Percentiles rank a stretch among this genome's conserved stretches.
Evolutionary conservation across 768 basidiomycete genomes (phyloP).

Genomic region (Coprinellus aureogranulatus): DNA sequence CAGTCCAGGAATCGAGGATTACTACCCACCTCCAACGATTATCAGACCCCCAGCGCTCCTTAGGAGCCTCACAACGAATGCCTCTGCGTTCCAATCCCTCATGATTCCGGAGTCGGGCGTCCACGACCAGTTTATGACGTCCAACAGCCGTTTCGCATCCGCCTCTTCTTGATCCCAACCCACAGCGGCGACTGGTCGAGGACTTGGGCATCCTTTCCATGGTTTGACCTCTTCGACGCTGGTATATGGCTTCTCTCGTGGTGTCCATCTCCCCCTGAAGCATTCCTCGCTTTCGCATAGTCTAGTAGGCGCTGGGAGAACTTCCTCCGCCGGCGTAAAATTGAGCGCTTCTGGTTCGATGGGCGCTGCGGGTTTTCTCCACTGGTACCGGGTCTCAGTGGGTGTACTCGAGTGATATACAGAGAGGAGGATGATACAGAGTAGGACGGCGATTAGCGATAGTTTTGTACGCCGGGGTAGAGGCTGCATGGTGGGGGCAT

Average conservation of each 20-base stretch:
- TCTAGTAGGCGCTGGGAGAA: too few species aligned
- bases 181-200: conserved; percentile 11
- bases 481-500: neutral
- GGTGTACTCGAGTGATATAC: neutral
- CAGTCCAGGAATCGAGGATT: neutral
- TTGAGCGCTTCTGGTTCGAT: neutral
- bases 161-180: conserved; percentile 15
- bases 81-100: conserved; percentile 26
- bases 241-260: conserved; percentile 21
- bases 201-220: conserved; percentile 26
- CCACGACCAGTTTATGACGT: conserved; percentile 32
- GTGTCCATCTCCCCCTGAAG: conserved; percentile 23
- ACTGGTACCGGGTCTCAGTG: neutral
- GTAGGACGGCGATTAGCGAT: neutral
- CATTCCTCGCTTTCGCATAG: conserved; percentile 17
- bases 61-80: conserved; percentile 26
- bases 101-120: conserved; percentile 21
- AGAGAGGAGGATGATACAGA: neutral
- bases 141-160: conserved; percentile 25
- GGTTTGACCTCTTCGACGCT: conserved; percentile 20
- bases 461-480: neutral
- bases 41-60: conserved; percentile 28
- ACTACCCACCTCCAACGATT: conserved; percentile 25
- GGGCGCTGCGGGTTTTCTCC: neutral
- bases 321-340: too few species aligned